A percentile compares a stretch with the other conserved stretches of the same genome.
phyloP scores from a whole-genome alignment of 805 yeast genomes.

The Candida tibetensis region DNA sequence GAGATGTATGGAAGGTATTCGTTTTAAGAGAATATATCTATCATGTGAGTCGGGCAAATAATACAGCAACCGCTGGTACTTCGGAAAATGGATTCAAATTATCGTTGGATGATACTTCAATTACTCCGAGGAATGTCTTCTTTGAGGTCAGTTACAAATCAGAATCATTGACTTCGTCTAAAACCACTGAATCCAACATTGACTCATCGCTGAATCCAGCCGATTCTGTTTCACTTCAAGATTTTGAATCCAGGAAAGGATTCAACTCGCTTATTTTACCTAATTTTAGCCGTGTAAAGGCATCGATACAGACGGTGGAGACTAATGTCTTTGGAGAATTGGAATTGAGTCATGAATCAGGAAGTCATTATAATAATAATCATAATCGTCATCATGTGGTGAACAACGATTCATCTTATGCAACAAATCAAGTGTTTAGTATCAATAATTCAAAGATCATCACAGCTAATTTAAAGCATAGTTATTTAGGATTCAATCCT shows the following conservation, averaged over 20 bases:
- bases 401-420: constrained; percentile 1
- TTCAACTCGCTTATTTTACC: constrained; percentile 30
- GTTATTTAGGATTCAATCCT: constrained; percentile 68
- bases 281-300: constrained; percentile 27
- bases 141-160: constrained; percentile 38
- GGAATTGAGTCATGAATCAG: constrained; percentile 26
- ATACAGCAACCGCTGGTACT: constrained; percentile 4
- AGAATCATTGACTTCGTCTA: constrained; percentile 23
- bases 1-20: constrained; percentile 81
- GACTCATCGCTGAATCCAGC: constrained; percentile 9
- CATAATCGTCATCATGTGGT: constrained; percentile 10
- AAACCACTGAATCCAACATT: constrained; percentile 21
- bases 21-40: constrained; percentile 65
- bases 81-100: background rate
- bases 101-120: constrained; percentile 9
- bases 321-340: constrained; percentile 47
- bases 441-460: constrained; percentile 30
- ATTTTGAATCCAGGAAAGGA: constrained; percentile 14
- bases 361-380: constrained; percentile 14
- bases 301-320: constrained; percentile 40
- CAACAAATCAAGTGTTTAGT: constrained; percentile 22
- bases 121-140: constrained; percentile 36
- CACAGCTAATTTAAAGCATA: constrained; percentile 43
- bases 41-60: constrained; percentile 32
- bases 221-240: constrained; percentile 11